A percentile compares a stretch with the other conserved stretches of the same genome.
phyloP scores from a whole-genome alignment of 2,329 filamentous ascomycete species.

The Pyricularia sp. region DNA sequence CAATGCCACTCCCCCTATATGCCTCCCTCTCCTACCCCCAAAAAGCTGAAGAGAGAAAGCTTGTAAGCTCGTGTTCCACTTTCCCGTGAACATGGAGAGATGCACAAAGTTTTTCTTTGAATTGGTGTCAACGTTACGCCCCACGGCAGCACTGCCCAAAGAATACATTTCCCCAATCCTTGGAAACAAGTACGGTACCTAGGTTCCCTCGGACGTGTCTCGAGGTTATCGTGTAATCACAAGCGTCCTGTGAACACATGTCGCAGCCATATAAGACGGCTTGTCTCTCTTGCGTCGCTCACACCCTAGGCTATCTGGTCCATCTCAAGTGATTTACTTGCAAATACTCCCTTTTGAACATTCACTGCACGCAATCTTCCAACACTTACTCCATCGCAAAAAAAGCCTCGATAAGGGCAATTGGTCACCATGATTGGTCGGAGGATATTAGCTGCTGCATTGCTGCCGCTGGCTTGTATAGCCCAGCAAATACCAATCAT shows the following conservation, averaged over 20 bases:
- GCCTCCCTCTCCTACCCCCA: not conserved
- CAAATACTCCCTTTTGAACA: not conserved
- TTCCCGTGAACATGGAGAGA: not conserved
- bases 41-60: not conserved
- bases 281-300: not conserved
- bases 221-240: not conserved
- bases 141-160: not conserved
- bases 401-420: not conserved
- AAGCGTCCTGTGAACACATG: not conserved
- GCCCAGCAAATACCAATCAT: conserved; percentile 15
- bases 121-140: not conserved
- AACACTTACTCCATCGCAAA: not conserved
- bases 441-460: not conserved
- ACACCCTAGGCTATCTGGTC: not conserved
- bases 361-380: not conserved
- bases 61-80: not conserved
- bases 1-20: not conserved
- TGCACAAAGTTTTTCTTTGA: not conserved
- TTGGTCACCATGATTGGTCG: not conserved
- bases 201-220: not conserved
- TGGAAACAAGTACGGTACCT: not conserved
- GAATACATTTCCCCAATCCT: not conserved
- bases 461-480: conserved; percentile 1
- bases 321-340: not conserved
- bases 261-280: not conserved